A percentile compares a stretch with the other conserved stretches of the same genome.
These are phyloP conservation scores for Leptographium lundbergii DNA, from an alignment of 2,329 filamentous ascomycete genomes.

Conservation along the genomic window DNA sequence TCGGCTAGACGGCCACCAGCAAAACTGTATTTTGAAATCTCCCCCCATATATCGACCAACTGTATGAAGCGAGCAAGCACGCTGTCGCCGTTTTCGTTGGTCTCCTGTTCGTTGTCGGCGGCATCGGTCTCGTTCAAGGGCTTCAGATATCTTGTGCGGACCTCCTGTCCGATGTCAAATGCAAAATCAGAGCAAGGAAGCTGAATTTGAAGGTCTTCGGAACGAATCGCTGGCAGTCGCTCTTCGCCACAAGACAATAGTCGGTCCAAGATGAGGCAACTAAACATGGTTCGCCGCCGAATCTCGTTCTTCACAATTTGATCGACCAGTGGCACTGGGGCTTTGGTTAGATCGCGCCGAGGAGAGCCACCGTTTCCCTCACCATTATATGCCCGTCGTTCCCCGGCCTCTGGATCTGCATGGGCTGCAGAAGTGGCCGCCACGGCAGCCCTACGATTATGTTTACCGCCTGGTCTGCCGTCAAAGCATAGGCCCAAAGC, in stretches of 20 bases:
- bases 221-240: conserved; percentile 44
- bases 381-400: background rate
- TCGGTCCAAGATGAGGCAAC: conserved; percentile 60
- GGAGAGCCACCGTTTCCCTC: background rate
- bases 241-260: conserved; percentile 54
- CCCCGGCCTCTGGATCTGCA: background rate
- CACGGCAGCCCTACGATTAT: conserved; percentile 3
- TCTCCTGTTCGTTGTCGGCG: conserved; percentile 4
- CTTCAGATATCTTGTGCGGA: conserved; percentile 36
- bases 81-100: conserved; percentile 26
- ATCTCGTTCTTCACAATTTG: conserved; percentile 49
- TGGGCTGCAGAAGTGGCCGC: background rate
- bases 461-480: conserved; percentile 20
- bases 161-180: conserved; percentile 49
- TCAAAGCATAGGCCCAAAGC: conserved; percentile 48
- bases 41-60: conserved; percentile 46
- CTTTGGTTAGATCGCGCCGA: background rate
- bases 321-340: conserved; percentile 9
- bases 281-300: conserved; percentile 58
- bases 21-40: conserved; percentile 44
- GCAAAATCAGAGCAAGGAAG: conserved; percentile 54
- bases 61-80: conserved; percentile 40
- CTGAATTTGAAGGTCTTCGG: conserved; percentile 49
- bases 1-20: conserved; percentile 38
- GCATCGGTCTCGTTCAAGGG: background rate